Base-by-base conservation (phyloP, 73 alveolate species). In the Tetrahymena elliotti region DNA sequence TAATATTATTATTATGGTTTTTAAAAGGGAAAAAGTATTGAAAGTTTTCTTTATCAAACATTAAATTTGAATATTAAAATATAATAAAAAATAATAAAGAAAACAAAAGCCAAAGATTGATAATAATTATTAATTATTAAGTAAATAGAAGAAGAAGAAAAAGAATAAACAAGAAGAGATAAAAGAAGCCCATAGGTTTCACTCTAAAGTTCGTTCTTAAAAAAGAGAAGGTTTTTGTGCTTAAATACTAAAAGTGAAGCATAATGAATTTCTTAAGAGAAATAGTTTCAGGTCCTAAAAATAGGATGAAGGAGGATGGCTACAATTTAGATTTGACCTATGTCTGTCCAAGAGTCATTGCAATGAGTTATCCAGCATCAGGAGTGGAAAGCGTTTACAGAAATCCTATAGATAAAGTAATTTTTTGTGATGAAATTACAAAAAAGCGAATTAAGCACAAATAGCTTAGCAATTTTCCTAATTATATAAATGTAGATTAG, bases 331-430 rank as follows among this genome's bases (percentile, higher is more conserved):
- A 98, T 96, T 94, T 97, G 53, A 96, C 98, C 38, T 98, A 98
- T 94, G 95, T 98, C 39, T 96, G 98, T 31, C 96, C 93, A 54
- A 96, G 99, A 93, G 93, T 98, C 84, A 96, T 98, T 33, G 99
- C 99, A 2, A 97, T 97, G 99, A 98, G 98, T 6, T 97, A 95
- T 88, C 99, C 99, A 31, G 99, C 98, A 10, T 95, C 97, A 18
- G 99, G 99, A 88, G 94, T 98, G 82, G 96, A 95, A 93, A 95
- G 98, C 33, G 93, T 97, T 37, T 98, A 98, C 93, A 95, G 99
- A 95, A 97, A 98, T 96, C 96, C 97, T 18, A 95, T 98, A 83
- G 94, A 96, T 31, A 97, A 96, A 83, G 99, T 97, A 27, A 93
- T 93, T 41, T 84, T 68, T 41, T 97, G 93, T 93, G 83, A 94